Evolutionary conservation across 805 yeast species (phyloP).

Genomic region (Wickerhamiella occidentalis): DNA sequence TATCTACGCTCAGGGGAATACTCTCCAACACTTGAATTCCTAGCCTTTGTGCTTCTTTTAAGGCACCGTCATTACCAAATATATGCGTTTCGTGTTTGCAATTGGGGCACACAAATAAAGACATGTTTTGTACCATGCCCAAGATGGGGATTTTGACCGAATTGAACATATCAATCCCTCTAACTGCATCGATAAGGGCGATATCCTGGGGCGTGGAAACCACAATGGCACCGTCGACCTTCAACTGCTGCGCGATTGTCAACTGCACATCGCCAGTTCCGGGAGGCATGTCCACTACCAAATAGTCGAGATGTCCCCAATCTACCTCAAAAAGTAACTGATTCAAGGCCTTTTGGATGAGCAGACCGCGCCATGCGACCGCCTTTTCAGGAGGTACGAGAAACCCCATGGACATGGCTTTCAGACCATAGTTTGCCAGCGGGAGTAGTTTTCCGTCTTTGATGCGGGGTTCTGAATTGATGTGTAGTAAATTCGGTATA

Average conservation of each 20-base stretch:
- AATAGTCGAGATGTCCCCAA: slow-evolving; percentile 55
- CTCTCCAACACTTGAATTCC: slow-evolving; percentile 46
- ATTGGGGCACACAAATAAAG: slow-evolving; percentile 60
- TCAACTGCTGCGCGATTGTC: slow-evolving; percentile 67
- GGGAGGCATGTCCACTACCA: slow-evolving; percentile 79
- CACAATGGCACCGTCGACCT: slow-evolving; percentile 65
- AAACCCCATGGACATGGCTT: slow-evolving; percentile 86
- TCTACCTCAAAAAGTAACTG: slow-evolving; percentile 73
- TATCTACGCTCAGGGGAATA: slow-evolving; percentile 51
- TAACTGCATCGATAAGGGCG: slow-evolving; percentile 65
- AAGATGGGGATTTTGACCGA: slow-evolving; percentile 59
- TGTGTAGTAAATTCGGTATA: slow-evolving; percentile 56
- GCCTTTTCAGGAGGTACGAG: slow-evolving; percentile 51
- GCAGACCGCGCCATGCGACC: slow-evolving; percentile 74
- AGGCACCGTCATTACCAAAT: slow-evolving; percentile 57
- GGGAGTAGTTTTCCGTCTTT: slow-evolving; percentile 50
- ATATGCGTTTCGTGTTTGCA: slow-evolving; percentile 63
- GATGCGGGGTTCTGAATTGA: slow-evolving; percentile 57
- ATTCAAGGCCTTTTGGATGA: slow-evolving; percentile 79
- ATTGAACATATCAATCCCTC: slow-evolving; percentile 68
- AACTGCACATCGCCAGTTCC: slow-evolving; percentile 85
- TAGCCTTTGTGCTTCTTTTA: slow-evolving; percentile 37
- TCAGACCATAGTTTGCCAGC: slow-evolving; percentile 57
- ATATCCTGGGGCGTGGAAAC: slow-evolving; percentile 83
- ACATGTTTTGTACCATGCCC: slow-evolving; percentile 78